These are phyloP conservation scores for Globisporangium cystogenes DNA, from an alignment of 352 stramenopile genomes.

Conservation along the genomic window DNA sequence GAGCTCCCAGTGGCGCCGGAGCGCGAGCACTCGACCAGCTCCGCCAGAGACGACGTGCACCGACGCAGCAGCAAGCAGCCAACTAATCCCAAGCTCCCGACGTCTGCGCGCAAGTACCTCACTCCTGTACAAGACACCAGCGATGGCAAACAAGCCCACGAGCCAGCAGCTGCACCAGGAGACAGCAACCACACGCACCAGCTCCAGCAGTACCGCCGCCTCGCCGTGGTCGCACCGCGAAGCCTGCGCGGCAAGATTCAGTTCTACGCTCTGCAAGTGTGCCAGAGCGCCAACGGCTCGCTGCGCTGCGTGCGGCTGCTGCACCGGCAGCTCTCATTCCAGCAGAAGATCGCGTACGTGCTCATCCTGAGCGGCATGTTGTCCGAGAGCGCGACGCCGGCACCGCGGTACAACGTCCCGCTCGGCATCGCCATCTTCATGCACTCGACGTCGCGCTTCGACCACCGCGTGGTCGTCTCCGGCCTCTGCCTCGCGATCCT, in stretches of 20 bases:
- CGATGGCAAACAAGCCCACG: not conserved
- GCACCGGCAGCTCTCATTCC: conserved; percentile 35
- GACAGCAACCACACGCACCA: not conserved
- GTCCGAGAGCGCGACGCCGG: conserved; percentile 53
- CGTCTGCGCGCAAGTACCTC: conserved; percentile 8
- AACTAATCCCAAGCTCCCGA: not conserved
- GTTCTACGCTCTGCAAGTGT: conserved; percentile 11
- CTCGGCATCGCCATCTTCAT: conserved; percentile 53
- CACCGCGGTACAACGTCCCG: conserved; percentile 66
- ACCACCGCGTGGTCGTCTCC: conserved; percentile 51
- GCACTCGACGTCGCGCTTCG: conserved; percentile 17
- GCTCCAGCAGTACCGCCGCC: not conserved
- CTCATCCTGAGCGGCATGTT: conserved; percentile 54
- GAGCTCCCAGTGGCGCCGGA: conserved; percentile 4
- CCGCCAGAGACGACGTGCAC: conserved; percentile 1
- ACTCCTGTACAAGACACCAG: not conserved
- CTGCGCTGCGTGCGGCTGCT: conserved; percentile 11
- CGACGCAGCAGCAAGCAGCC: conserved; percentile 2
- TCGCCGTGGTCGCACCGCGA: conserved; percentile 7
- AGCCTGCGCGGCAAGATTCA: conserved; percentile 22
- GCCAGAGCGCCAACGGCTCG: not conserved
- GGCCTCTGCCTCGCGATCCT: conserved; percentile 39
- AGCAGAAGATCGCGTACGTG: conserved; percentile 49
- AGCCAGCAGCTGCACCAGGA: not conserved
- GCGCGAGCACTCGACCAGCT: not conserved